Percentiles rank a stretch among this genome's conserved stretches.
phyloP scores from a whole-genome alignment of 768 basidiomycete genomes.

The Phylloporus sp. region DNA sequence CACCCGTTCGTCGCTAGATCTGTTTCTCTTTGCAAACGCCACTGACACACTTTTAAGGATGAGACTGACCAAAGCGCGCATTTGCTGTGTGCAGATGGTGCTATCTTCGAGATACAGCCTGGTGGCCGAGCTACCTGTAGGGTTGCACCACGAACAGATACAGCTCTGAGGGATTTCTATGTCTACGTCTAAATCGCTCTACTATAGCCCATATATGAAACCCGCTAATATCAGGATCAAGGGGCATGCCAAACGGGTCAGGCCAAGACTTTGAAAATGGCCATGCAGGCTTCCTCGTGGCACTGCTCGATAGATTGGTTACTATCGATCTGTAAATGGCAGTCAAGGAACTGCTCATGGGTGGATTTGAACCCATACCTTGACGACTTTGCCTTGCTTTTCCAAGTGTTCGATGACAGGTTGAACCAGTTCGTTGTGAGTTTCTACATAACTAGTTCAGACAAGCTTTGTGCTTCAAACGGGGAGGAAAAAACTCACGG shows the following conservation, averaged over 20 bases:
- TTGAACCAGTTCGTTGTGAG: constrained; percentile 84
- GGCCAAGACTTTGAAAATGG: constrained; percentile 47
- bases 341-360: background rate
- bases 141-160: constrained; percentile 33
- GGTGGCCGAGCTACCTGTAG: constrained; percentile 56
- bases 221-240: background rate
- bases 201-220: constrained; percentile 1
- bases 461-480: background rate
- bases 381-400: constrained; percentile 62
- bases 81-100: constrained; percentile 76
- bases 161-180: constrained; percentile 33
- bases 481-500: constrained; percentile 47
- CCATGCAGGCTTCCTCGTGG: constrained; percentile 51
- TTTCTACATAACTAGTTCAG: constrained; percentile 41
- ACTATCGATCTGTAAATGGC: constrained; percentile 55
- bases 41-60: constrained; percentile 41
- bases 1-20: constrained; percentile 55
- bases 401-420: constrained; percentile 88
- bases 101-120: constrained; percentile 54
- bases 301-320: constrained; percentile 67
- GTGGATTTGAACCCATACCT: constrained; percentile 41
- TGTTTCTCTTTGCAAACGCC: constrained; percentile 2
- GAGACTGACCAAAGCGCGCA: constrained; percentile 56
- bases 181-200: constrained; percentile 40
- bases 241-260: constrained; percentile 14